Evolutionary conservation across 2,329 filamentous ascomycete genomes (phyloP).

Genomic region (Teratosphaeria viscida): DNA sequence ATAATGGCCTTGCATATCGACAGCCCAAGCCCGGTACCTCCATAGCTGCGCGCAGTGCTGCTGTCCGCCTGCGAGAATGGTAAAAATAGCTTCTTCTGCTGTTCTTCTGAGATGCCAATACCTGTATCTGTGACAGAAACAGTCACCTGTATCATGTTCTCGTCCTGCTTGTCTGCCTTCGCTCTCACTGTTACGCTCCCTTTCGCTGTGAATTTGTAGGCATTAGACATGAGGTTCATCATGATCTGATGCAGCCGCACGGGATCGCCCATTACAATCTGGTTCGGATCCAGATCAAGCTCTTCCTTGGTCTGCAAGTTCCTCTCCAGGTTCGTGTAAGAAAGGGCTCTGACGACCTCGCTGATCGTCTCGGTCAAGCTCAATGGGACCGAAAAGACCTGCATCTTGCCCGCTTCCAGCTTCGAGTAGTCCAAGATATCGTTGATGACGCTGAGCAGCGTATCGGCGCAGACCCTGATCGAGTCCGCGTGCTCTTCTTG

Average conservation of each 20-base stretch:
- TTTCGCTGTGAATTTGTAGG: constrained; percentile 83
- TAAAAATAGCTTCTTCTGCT: constrained; percentile 75
- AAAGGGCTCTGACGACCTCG: constrained; percentile 53
- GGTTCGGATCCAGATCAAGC: constrained; percentile 43
- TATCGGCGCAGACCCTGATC: constrained; percentile 53
- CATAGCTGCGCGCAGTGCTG: constrained; percentile 81
- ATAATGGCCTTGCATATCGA: constrained; percentile 94
- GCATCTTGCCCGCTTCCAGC: constrained; percentile 44
- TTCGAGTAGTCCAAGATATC: constrained; percentile 43
- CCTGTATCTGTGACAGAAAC: constrained; percentile 86
- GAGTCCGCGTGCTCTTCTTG: constrained; percentile 54
- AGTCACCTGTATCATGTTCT: constrained; percentile 60
- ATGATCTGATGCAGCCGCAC: constrained; percentile 42
- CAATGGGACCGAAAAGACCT: constrained; percentile 49
- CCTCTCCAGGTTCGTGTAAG: constrained; percentile 52
- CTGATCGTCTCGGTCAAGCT: constrained; percentile 48
- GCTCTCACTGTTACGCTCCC: constrained; percentile 79
- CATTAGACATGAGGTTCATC: constrained; percentile 83
- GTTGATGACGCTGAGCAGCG: constrained; percentile 42
- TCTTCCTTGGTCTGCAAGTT: constrained; percentile 49
- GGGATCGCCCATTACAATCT: constrained; percentile 43
- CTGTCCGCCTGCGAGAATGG: constrained; percentile 90
- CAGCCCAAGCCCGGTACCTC: constrained; percentile 79
- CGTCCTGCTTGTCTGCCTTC: constrained; percentile 58
- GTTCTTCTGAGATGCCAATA: constrained; percentile 77